phyloP scores from a whole-genome alignment of 805 yeast genomes.

The Ogataea paradorogensis region DNA sequence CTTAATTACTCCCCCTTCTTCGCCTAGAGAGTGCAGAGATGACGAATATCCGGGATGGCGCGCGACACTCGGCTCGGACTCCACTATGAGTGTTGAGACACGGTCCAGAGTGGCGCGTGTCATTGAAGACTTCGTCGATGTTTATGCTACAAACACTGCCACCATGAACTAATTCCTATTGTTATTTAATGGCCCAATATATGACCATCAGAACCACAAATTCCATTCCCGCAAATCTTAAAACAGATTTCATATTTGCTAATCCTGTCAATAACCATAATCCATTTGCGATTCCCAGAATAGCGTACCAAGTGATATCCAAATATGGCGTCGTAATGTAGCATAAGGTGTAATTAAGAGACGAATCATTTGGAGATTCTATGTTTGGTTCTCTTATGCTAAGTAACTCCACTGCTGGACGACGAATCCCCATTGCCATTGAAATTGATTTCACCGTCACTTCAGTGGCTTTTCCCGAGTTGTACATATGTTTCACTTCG shows the following conservation, averaged over 20 bases:
- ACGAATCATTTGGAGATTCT: constrained; percentile 26
- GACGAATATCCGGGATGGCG: constrained; percentile 5
- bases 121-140: constrained; percentile 2
- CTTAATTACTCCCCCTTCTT: constrained; percentile 6
- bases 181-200: constrained; percentile 8
- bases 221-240: neutral
- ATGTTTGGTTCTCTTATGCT: constrained; percentile 43
- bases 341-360: constrained; percentile 40
- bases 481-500: constrained; percentile 18
- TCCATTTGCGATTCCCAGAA: constrained; percentile 32
- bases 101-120: constrained; percentile 9
- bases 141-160: constrained; percentile 18
- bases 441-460: constrained; percentile 86
- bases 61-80: constrained; percentile 8
- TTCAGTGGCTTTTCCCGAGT: constrained; percentile 39
- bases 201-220: constrained; percentile 7
- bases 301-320: constrained; percentile 38
- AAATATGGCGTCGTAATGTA: constrained; percentile 44
- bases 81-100: constrained; percentile 15
- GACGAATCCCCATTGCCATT: constrained; percentile 86
- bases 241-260: neutral
- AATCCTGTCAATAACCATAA: constrained; percentile 13
- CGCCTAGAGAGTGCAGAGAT: constrained; percentile 10
- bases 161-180: neutral
- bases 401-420: constrained; percentile 84